Evolutionary conservation across 2,329 filamentous ascomycete species (phyloP).

Genomic region (Chaetothyriales sp.): DNA sequence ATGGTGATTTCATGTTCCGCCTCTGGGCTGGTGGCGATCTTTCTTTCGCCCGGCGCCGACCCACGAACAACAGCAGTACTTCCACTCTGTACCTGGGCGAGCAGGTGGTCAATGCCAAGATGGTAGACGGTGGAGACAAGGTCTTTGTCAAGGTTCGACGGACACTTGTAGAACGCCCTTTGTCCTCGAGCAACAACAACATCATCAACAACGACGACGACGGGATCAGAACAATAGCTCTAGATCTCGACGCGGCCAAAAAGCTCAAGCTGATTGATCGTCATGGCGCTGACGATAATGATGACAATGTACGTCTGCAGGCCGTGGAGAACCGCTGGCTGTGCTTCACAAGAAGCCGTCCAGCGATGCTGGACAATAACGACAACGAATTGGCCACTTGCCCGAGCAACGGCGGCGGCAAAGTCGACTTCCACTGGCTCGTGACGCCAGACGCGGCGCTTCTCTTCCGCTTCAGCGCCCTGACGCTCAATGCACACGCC

Average conservation of each 20-base stretch:
- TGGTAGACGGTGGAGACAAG: conserved; percentile 35
- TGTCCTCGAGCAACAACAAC: conserved; percentile 17
- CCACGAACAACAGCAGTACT: background rate
- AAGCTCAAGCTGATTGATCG: conserved; percentile 27
- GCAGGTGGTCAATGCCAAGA: conserved; percentile 35
- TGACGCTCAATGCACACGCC: conserved; percentile 82
- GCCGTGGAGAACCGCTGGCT: conserved; percentile 45
- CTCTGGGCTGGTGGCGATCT: conserved; percentile 82
- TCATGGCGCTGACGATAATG: background rate
- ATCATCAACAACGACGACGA: conserved; percentile 26
- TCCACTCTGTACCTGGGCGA: background rate
- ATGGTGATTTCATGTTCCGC: conserved; percentile 55
- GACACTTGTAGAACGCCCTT: background rate
- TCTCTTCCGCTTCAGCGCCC: conserved; percentile 78
- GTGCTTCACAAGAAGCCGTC: conserved; percentile 46
- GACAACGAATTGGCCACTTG: background rate
- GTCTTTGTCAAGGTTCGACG: conserved; percentile 35
- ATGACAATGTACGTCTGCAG: conserved; percentile 29
- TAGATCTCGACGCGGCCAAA: conserved; percentile 23
- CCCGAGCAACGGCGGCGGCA: background rate
- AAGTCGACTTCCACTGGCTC: conserved; percentile 35
- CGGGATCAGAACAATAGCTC: conserved; percentile 7
- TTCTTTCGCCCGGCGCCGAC: conserved; percentile 28
- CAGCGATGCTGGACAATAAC: conserved; percentile 9
- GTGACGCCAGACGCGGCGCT: conserved; percentile 56